Conservation (phyloP, 768 basidiomycete genomes). For the Saitozyma sp. region DNA sequence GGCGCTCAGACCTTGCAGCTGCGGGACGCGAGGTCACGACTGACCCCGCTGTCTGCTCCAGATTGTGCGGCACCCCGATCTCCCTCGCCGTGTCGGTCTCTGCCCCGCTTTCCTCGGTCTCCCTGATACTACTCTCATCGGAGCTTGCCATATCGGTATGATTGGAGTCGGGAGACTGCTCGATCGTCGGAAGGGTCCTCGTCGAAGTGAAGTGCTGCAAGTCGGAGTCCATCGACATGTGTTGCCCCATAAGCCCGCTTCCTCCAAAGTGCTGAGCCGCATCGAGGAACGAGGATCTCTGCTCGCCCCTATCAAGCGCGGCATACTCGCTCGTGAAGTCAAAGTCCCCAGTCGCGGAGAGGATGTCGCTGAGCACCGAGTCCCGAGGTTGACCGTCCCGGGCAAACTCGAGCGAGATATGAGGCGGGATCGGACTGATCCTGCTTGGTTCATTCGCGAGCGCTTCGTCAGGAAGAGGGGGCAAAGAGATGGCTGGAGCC, state of each 20-base stretch:
- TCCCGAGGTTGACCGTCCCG: conserved; percentile 4
- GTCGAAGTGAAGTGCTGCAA: too few species aligned
- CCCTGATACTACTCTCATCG: neutral
- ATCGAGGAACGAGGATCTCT: conserved; percentile 44
- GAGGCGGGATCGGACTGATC: neutral
- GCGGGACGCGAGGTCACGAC: neutral
- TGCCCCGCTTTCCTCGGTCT: neutral
- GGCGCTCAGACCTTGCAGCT: conserved; percentile 1
- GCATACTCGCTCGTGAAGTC: conserved; percentile 50
- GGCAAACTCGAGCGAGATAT: conserved; percentile 5
- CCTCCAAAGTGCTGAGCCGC: conserved; percentile 22
- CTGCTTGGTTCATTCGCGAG: neutral
- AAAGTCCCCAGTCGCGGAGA: conserved; percentile 25
- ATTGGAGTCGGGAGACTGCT: conserved; percentile 11
- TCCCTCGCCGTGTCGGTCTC: neutral
- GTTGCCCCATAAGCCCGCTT: neutral
- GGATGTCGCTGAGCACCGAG: conserved; percentile 15
- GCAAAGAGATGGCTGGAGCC: conserved; percentile 21
- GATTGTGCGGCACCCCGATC: neutral
- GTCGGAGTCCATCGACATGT: too few species aligned
- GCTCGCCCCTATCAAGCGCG: conserved; percentile 31
- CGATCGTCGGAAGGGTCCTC: conserved; percentile 4
- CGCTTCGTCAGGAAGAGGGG: conserved; percentile 21
- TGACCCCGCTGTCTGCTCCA: neutral
- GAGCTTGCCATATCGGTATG: neutral